phyloP scores from a whole-genome alignment of 2,329 filamentous ascomycete species.

The Plectosphaerella cucumerina region DNA sequence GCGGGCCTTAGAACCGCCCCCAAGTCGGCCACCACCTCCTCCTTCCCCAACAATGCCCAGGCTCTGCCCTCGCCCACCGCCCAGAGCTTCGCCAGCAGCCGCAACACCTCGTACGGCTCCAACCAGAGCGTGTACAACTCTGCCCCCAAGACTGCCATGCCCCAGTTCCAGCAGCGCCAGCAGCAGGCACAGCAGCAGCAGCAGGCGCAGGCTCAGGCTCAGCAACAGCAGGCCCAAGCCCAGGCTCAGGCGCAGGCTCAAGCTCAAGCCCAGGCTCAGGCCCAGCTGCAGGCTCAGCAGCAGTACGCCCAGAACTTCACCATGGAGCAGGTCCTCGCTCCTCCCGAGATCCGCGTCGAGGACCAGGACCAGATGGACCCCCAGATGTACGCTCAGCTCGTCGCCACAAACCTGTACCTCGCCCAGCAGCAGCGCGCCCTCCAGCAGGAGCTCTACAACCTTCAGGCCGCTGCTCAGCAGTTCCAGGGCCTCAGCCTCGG shows the following conservation, averaged over 20 bases:
- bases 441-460: conserved; percentile 83
- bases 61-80: conserved; percentile 34
- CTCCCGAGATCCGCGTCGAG: conserved; percentile 73
- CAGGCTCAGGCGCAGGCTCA: conserved; percentile 16
- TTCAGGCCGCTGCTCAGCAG: conserved; percentile 80
- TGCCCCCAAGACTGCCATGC: conserved; percentile 55
- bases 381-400: conserved; percentile 78
- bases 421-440: conserved; percentile 93
- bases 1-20: conserved; percentile 91
- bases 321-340: conserved; percentile 84
- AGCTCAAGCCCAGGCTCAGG: no score
- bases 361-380: conserved; percentile 78
- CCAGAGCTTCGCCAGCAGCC: conserved; percentile 30
- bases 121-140: conserved; percentile 38
- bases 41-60: conserved; percentile 65
- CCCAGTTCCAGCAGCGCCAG: conserved; percentile 37
- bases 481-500: conserved; percentile 73
- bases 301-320: conserved; percentile 51
- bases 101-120: conserved; percentile 42
- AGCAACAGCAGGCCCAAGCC: conserved; percentile 27
- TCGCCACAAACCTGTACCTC: conserved; percentile 87
- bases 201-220: conserved; percentile 16
- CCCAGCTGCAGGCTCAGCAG: conserved; percentile 18
- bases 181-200: conserved; percentile 10
- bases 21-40: conserved; percentile 72